A percentile compares a stretch with the other conserved stretches of the same genome.
These are phyloP conservation scores for Spongiforma sp. DNA, from an alignment of 1,284 basidiomycete species.

Conservation along the genomic window DNA sequence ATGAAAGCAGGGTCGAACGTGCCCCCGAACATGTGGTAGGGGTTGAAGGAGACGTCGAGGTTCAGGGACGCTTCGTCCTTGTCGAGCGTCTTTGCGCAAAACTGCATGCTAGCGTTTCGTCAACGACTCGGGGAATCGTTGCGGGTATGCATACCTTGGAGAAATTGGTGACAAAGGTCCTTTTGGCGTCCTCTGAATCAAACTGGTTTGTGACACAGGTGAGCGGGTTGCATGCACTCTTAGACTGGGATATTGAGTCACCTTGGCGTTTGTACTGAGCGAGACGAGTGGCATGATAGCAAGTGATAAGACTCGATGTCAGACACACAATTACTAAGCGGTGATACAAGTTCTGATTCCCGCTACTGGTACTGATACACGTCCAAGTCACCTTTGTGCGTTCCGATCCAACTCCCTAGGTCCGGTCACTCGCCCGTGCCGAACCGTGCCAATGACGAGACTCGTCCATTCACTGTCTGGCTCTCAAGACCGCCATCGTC, in stretches of 20 bases:
- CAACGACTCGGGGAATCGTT: neutral
- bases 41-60: slow-evolving; percentile 58
- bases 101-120: slow-evolving; percentile 36
- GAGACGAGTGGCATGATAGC: neutral
- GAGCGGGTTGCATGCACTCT: neutral
- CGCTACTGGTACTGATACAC: too few species aligned
- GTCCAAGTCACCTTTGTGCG: too few species aligned
- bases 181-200: slow-evolving; percentile 1
- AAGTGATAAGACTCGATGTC: neutral
- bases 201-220: neutral
- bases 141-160: neutral
- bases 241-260: neutral
- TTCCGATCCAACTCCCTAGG: too few species aligned
- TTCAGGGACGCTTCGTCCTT: slow-evolving; percentile 62
- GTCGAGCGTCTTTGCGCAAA: slow-evolving; percentile 43
- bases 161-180: neutral
- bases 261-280: slow-evolving; percentile 2
- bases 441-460: neutral
- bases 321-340: too few species aligned
- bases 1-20: slow-evolving; percentile 68
- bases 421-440: too few species aligned
- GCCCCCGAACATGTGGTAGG: slow-evolving; percentile 61
- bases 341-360: neutral
- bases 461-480: neutral
- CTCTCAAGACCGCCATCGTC: slow-evolving; percentile 6